Percentiles rank a stretch among this genome's conserved stretches.
These are phyloP conservation scores for Ceratobasidium papillatum DNA, from an alignment of 1,284 basidiomycete genomes.

Conservation along the genomic window DNA sequence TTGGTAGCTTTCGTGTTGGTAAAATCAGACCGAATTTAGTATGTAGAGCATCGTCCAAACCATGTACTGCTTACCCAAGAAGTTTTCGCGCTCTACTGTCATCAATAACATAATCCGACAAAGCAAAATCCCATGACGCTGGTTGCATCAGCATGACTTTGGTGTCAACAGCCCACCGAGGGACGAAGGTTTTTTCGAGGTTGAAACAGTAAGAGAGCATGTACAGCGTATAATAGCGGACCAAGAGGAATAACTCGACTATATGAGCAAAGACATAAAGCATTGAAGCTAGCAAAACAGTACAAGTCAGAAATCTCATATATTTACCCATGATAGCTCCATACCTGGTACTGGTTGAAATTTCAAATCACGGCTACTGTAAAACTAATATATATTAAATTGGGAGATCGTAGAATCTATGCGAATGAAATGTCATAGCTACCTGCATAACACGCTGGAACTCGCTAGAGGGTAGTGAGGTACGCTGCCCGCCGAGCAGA, in stretches of 20 bases:
- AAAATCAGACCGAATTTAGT: background rate
- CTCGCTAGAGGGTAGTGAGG: background rate
- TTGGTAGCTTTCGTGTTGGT: too few species aligned
- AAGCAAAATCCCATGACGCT: slow-evolving; percentile 17
- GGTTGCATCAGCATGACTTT: slow-evolving; percentile 24
- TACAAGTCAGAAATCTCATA: background rate
- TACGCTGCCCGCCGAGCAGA: slow-evolving; percentile 8
- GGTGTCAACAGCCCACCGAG: slow-evolving; percentile 19
- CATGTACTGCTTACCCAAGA: slow-evolving; percentile 4
- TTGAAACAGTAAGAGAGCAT: background rate
- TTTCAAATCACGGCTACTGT: background rate
- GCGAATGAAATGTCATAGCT: too few species aligned
- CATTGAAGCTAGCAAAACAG: background rate
- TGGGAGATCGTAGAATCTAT: too few species aligned
- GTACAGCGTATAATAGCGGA: background rate
- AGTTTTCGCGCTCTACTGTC: slow-evolving; percentile 17
- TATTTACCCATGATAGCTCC: too few species aligned
- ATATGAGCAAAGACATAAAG: slow-evolving; percentile 12
- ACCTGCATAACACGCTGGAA: slow-evolving; percentile 13
- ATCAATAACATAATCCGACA: slow-evolving; percentile 27
- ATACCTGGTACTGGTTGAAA: slow-evolving; percentile 26
- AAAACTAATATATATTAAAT: background rate
- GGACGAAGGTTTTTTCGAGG: background rate
- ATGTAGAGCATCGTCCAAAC: background rate
- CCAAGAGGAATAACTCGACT: background rate